Percentiles rank a stretch among this genome's conserved stretches.
Evolutionary conservation across 139 green algal genomes (phyloP).

Genomic region (Yamagishiella unicocca): DNA sequence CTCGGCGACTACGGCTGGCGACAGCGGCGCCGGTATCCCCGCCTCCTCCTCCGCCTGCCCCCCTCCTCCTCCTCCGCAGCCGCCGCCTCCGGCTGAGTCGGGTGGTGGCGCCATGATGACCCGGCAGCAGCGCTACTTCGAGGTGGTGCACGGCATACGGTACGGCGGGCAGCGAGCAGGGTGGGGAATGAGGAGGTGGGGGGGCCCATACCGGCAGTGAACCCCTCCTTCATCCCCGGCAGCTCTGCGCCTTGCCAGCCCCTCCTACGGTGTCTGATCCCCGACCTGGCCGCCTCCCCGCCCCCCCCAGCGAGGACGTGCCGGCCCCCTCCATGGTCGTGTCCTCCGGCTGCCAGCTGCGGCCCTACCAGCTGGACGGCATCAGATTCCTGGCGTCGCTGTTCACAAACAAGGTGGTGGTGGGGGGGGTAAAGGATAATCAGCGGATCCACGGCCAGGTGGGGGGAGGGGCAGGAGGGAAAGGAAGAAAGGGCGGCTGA

Average conservation of each 20-base stretch:
- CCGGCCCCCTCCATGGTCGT: conserved; percentile 26
- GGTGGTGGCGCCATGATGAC: background rate
- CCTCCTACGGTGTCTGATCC: no score
- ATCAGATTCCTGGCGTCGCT: conserved; percentile 78
- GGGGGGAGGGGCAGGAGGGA: no score
- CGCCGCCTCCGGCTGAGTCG: background rate
- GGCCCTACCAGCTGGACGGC: conserved; percentile 77
- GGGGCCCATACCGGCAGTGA: no score
- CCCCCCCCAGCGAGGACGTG: background rate
- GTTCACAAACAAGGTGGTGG: conserved; percentile 64
- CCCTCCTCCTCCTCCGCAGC: background rate
- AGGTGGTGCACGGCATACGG: background rate
- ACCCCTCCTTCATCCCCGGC: no score
- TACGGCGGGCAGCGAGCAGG: no score
- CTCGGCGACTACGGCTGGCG: background rate
- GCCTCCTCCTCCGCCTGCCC: background rate
- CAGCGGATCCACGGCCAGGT: no score
- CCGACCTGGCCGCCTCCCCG: no score
- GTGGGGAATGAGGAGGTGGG: no score
- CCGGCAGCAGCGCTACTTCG: conserved; percentile 23
- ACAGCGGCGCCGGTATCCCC: background rate
- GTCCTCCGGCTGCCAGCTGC: conserved; percentile 48
- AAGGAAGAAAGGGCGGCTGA: no score
- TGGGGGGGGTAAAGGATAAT: background rate
- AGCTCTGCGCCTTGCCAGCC: no score